Evolutionary conservation across 2,329 filamentous ascomycete species (phyloP), one percentile per base, ranked within the genome.

Genomic region (Cladosporium sp.): DNA sequence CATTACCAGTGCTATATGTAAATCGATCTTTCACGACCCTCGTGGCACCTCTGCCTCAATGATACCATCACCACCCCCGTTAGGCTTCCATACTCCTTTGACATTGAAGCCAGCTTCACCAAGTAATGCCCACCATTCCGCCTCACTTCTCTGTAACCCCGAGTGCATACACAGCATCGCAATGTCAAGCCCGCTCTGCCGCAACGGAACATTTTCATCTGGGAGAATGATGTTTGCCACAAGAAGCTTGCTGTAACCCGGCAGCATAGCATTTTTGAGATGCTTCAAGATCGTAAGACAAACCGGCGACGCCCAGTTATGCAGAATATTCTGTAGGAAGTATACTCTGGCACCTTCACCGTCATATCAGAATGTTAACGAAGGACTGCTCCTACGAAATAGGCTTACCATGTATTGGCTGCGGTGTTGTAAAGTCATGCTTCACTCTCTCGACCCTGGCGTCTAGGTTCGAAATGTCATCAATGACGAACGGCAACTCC

Each of bases 201-300:
- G 39, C 25, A 65, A 30, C 8, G 63, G 63, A 21, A 53, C 56
- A 32, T 65, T 48, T n/a, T 43, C 60, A 69, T 70, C 75, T 69
- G 75, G 2, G 71, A 63, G 68, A 68, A 67, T 65, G 54, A 69
- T 67, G 66, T 70, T 67, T 28, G 66, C 67, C 65, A 39, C 60
- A 60, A 69, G 65, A 58, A 68, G 66, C 66, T 66, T 65, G 58
- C 39, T 61, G 58, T 43, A 43, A 6, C 39, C 18, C 7, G 39
- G 39, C 7, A 43, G 18, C 39, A 43, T 43, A 43, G 39, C 39
- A n/a, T 21, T 6, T 43, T 21, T 43, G 39, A 43, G 39, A 21
- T 43, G 18, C 39, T 21, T 43, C 39, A 43, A 43, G 5, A 43
- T 43, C 39, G 18, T 16, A 43, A 43, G 39, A 43, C 39, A 43